These are phyloP conservation scores for Neofusicoccum sp. DNA, from an alignment of 2,329 filamentous ascomycete genomes.

Conservation along the genomic window DNA sequence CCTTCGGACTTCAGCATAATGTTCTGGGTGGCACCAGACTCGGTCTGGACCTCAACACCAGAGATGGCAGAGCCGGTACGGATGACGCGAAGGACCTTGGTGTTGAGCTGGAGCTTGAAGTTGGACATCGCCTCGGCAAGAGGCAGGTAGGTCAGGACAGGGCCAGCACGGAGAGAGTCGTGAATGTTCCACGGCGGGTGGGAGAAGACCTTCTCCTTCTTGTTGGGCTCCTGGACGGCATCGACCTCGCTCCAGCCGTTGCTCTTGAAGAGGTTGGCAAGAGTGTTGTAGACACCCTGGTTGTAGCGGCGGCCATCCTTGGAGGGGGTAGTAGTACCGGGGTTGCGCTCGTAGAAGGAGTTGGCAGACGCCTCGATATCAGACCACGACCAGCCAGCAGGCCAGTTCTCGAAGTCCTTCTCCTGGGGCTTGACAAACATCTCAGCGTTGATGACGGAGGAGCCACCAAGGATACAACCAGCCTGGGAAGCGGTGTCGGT, in stretches of 20 bases:
- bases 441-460: slow-evolving; percentile 38
- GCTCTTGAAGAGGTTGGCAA: slow-evolving; percentile 26
- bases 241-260: slow-evolving; percentile 28
- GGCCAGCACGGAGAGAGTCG: slow-evolving; percentile 27
- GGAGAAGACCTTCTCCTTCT: slow-evolving; percentile 28
- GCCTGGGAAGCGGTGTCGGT: slow-evolving; percentile 40
- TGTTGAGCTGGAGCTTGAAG: slow-evolving; percentile 30
- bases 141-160: slow-evolving; percentile 29
- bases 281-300: slow-evolving; percentile 27
- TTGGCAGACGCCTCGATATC: slow-evolving; percentile 27
- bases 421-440: slow-evolving; percentile 39
- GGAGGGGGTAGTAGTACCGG: slow-evolving; percentile 28
- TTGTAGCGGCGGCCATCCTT: slow-evolving; percentile 29
- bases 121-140: slow-evolving; percentile 25
- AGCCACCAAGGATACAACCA: slow-evolving; percentile 44
- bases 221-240: slow-evolving; percentile 27
- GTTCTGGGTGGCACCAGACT: slow-evolving; percentile 23
- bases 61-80: slow-evolving; percentile 25
- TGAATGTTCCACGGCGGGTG: slow-evolving; percentile 22
- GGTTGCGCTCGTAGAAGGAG: slow-evolving; percentile 28
- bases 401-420: slow-evolving; percentile 35
- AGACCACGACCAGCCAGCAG: slow-evolving; percentile 28
- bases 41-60: slow-evolving; percentile 28
- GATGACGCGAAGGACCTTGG: slow-evolving; percentile 28
- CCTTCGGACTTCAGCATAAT: slow-evolving; percentile 28